A percentile compares a stretch with the other conserved stretches of the same genome.
phyloP scores from a whole-genome alignment of 768 basidiomycete genomes.

The Leccinum sublutescens region DNA sequence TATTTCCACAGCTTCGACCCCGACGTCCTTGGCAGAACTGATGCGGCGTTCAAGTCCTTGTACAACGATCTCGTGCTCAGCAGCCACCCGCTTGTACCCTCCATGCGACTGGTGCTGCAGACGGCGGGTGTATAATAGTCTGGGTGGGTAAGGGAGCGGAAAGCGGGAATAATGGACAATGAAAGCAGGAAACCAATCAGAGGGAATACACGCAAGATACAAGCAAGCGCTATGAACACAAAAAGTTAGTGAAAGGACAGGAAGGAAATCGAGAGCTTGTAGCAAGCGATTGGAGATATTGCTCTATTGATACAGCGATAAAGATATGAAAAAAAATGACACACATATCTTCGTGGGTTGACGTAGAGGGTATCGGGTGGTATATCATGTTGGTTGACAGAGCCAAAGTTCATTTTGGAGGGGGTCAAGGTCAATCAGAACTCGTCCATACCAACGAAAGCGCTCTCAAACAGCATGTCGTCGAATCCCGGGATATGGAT shows the following conservation, averaged over 20 bases:
- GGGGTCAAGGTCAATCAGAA: constrained; percentile 3
- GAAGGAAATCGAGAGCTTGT: neutral
- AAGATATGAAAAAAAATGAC: neutral
- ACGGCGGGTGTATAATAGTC: no score
- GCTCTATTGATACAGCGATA: constrained; percentile 6
- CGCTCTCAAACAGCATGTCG: constrained; percentile 15
- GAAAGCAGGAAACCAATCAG: no score
- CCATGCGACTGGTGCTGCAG: no score
- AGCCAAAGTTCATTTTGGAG: neutral
- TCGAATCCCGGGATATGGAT: constrained; percentile 14
- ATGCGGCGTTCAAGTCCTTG: no score
- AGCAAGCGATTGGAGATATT: neutral
- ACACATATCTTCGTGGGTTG: neutral
- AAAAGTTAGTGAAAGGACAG: neutral
- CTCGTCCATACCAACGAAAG: constrained; percentile 9
- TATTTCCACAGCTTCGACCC: no score
- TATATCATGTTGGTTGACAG: neutral
- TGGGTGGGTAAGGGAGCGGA: no score
- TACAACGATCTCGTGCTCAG: no score
- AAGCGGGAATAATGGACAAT: no score
- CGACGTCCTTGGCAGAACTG: no score
- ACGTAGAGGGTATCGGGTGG: neutral
- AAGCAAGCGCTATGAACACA: constrained; percentile 3
- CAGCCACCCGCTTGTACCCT: no score
- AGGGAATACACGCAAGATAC: neutral